Conservation (phyloP, 2,329 filamentous ascomycete genomes). For the Canariomyces notabilis region DNA sequence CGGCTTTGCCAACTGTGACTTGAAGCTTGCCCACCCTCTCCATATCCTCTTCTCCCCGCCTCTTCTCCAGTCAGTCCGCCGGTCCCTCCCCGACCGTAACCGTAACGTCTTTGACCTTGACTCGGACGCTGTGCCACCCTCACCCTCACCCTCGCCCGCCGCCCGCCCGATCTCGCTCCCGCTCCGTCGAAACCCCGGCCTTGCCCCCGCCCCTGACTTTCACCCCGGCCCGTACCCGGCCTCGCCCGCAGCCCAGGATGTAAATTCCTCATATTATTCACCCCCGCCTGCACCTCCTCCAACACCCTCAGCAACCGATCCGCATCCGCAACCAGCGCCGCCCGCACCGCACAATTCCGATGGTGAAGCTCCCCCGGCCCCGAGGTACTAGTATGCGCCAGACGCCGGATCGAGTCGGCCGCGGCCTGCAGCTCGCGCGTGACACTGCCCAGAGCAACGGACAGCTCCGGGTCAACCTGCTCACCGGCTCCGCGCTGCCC, state of each 20-base stretch:
- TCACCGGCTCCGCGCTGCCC: too few relatives aligned
- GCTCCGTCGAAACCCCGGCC: too few relatives aligned
- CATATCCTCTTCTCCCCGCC: not conserved
- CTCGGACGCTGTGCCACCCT: too few relatives aligned
- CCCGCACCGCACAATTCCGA: conserved; percentile 18
- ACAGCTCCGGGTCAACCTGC: conserved; percentile 16
- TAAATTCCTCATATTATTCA: conserved; percentile 25
- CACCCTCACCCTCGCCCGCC: not conserved
- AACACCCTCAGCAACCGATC: conserved; percentile 17
- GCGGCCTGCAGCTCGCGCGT: conserved; percentile 18
- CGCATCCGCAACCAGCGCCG: conserved; percentile 17
- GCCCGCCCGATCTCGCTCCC: not conserved
- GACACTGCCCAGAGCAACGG: conserved; percentile 21
- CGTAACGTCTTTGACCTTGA: too few relatives aligned
- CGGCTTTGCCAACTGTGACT: too few relatives aligned
- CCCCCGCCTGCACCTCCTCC: conserved; percentile 15
- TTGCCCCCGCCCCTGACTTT: too few relatives aligned
- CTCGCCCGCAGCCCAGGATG: conserved; percentile 10
- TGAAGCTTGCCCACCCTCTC: too few relatives aligned
- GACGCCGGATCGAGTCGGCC: conserved; percentile 13
- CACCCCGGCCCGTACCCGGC: not conserved
- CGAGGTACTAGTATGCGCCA: conserved; percentile 9
- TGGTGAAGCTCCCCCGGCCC: conserved; percentile 13
- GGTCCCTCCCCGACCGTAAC: not conserved
- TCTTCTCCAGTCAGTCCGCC: not conserved